A percentile compares a stretch with the other conserved stretches of the same genome.
Evolutionary conservation across 228 moss, liverwort and hornwort genomes (phyloP).

Genomic region (Sphagnum magellanicum): DNA sequence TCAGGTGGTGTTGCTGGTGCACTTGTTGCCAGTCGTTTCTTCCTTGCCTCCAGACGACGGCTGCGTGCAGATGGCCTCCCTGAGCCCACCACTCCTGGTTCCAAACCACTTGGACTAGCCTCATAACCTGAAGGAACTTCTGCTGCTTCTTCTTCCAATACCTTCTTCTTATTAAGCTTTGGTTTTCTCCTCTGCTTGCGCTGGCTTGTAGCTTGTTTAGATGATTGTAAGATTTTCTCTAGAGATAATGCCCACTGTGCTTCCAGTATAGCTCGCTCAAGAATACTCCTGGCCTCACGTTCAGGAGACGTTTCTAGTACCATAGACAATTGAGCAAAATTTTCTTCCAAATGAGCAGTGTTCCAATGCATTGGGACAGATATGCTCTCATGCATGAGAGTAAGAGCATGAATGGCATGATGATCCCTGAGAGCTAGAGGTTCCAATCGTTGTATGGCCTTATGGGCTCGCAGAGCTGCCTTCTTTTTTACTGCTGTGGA

Average conservation of each 20-base stretch:
- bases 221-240: conserved; percentile 23
- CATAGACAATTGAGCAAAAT: conserved; percentile 24
- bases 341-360: conserved; percentile 45
- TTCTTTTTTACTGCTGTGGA: conserved; percentile 41
- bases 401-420: conserved; percentile 55
- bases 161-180: conserved; percentile 4
- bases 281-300: conserved; percentile 59
- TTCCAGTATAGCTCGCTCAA: conserved; percentile 76
- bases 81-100: conserved; percentile 47
- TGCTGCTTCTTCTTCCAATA: conserved; percentile 11
- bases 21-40: conserved; percentile 48
- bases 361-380: conserved; percentile 27
- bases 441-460: conserved; percentile 31
- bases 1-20: conserved; percentile 54
- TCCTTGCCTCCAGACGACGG: conserved; percentile 80
- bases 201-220: conserved; percentile 15
- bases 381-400: conserved; percentile 54
- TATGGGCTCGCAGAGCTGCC: conserved; percentile 26
- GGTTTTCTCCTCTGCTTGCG: conserved; percentile 10
- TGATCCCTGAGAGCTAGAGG: conserved; percentile 44
- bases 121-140: conserved; percentile 8
- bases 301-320: conserved; percentile 23
- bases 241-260: conserved; percentile 78
- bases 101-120: conserved; percentile 19
- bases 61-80: conserved; percentile 86